Evolutionary conservation across 164 flowering plant species (phyloP), one percentile per base, ranked within the genome.

Genomic region (Aristolochia contorta): DNA sequence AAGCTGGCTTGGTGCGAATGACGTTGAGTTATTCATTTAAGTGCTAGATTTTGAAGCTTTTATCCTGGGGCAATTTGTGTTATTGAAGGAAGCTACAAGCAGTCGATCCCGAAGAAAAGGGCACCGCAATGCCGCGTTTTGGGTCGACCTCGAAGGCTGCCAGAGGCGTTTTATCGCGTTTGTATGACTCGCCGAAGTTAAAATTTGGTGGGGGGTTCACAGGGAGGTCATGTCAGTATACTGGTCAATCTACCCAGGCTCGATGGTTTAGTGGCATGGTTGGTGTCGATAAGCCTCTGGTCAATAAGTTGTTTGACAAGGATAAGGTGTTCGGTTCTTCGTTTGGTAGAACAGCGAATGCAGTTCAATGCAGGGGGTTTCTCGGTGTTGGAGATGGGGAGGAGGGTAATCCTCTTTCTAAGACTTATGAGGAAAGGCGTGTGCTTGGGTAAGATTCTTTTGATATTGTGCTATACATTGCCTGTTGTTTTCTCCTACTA

Each of bases 311-410:
- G 48, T 27, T 45, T 41, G 66, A 23, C 22, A 18, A 47, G 55
- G 33, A 45, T 46, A 62, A 61, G 47, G 57, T 57, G 51, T 1
- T 13, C 13, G 12, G n/a, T 2, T 25, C 33, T 47, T 63, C 59
- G 45, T 57, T 57, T 37, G 56, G 70, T 0, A 58, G 47, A 16
- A 22, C 48, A 22, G 46, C 18, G 47, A 45, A 54, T 59, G 59
- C 58, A 61, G 32, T 73, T 19, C 92, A 84, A 50, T 77, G 48
- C 60, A 81, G 97, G 77, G 54, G 60, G 0, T 90, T 90, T 77
- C 79, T 90, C 61, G 89, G 97, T 13, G 80, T 83, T 55, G 85
- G 85, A 15, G 95, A 87, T 64, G 97, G 95, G 12, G 90, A 82
- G 46, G 86, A 90, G 59, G 92, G 83, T 13, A 71, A 64, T 61